Conservation (phyloP, 2,329 filamentous ascomycete genomes). For the Hymenoscyphus infarciens region DNA sequence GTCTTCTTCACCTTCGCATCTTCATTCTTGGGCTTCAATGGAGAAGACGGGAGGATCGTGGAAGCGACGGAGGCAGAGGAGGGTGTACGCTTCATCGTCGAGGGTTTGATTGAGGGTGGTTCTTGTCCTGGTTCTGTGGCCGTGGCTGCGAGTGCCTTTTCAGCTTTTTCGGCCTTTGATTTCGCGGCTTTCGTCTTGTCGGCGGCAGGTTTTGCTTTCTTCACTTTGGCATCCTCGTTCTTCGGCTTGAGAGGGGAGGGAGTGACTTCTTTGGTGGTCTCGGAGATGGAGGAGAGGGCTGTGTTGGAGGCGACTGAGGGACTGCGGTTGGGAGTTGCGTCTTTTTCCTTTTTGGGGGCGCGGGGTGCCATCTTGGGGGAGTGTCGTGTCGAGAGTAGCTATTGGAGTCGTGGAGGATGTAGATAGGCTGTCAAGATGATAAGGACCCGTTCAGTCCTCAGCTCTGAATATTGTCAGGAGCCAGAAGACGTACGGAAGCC, state of each 20-base stretch:
- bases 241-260: conserved; percentile 22
- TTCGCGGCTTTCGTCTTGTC: conserved; percentile 10
- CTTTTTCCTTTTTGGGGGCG: conserved; percentile 20
- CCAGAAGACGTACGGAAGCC: no score
- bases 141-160: neutral
- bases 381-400: neutral
- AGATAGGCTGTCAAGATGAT: neutral
- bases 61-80: no score
- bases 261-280: conserved; percentile 4
- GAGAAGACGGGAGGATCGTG: neutral
- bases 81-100: no score
- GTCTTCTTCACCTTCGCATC: conserved; percentile 25
- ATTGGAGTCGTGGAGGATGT: neutral
- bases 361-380: conserved; percentile 23
- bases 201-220: conserved; percentile 15
- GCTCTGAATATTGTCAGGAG: no score
- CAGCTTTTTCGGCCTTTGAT: conserved; percentile 8
- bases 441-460: no score
- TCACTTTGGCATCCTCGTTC: conserved; percentile 24
- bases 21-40: conserved; percentile 24
- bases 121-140: neutral
- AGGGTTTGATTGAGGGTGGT: no score
- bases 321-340: conserved; percentile 7
- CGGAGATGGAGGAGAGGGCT: conserved; percentile 7
- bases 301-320: neutral